Evolutionary conservation across 371 early-diverging fungal genomes (phyloP).

Genomic region (Batrachochytrium dendrobatidis): DNA sequence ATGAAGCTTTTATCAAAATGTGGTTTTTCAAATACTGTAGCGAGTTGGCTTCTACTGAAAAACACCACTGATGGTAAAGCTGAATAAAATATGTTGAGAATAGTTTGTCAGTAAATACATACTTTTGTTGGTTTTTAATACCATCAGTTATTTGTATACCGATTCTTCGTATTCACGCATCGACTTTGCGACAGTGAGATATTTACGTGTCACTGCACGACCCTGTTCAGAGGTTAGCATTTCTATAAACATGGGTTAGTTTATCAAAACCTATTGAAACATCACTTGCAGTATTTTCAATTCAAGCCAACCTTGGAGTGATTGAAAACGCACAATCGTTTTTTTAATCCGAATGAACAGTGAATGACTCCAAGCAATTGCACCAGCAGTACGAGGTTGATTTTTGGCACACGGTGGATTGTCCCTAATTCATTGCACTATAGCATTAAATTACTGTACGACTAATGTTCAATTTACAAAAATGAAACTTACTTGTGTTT

Average conservation of each 20-base stretch:
- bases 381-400: slow-evolving; percentile 48
- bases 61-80: slow-evolving; percentile 47
- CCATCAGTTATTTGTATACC: background rate
- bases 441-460: slow-evolving; percentile 2
- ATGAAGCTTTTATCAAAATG: slow-evolving; percentile 31
- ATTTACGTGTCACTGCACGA: slow-evolving; percentile 45
- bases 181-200: slow-evolving; percentile 45
- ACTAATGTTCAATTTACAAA: slow-evolving; percentile 7
- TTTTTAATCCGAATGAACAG: slow-evolving; percentile 52
- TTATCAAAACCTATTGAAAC: background rate
- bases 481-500: slow-evolving; percentile 34
- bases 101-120: too few relatives aligned
- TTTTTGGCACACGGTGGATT: slow-evolving; percentile 48
- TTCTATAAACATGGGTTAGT: slow-evolving; percentile 22
- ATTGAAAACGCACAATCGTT: slow-evolving; percentile 52
- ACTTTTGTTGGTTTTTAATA: background rate
- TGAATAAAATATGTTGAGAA: background rate
- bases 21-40: slow-evolving; percentile 43
- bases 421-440: slow-evolving; percentile 20
- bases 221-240: slow-evolving; percentile 52
- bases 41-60: slow-evolving; percentile 43
- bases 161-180: slow-evolving; percentile 51
- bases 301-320: slow-evolving; percentile 36
- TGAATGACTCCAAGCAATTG: slow-evolving; percentile 48
- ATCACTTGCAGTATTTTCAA: background rate